Percentiles rank a stretch among this genome's conserved stretches.
Conservation (phyloP, 176 grass and related monocot genomes). For the Hordeum marinum region DNA sequence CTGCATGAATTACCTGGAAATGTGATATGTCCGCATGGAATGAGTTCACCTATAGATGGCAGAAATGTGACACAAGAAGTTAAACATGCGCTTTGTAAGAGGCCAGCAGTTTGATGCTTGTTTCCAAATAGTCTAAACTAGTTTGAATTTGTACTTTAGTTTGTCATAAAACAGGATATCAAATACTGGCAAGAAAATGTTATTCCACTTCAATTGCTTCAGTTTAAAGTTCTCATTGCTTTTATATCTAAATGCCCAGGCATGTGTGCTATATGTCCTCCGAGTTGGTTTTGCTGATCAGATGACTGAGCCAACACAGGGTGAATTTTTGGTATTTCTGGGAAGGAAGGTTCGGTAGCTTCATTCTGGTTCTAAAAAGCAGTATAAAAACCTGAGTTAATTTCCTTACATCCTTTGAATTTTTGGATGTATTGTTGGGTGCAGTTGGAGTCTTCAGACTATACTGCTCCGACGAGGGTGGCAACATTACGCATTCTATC, state of each 20-base stretch:
- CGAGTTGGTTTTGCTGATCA: constrained; percentile 92
- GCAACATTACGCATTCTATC: constrained; percentile 80
- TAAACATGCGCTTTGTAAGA: background rate
- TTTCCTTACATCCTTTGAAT: background rate
- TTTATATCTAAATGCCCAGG: constrained; percentile 50
- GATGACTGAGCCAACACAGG: constrained; percentile 80
- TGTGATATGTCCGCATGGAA: background rate
- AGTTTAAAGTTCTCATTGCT: constrained; percentile 36
- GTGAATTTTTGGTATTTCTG: constrained; percentile 82
- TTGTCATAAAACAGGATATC: constrained; percentile 5
- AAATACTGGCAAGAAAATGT: constrained; percentile 1
- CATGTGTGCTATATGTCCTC: constrained; percentile 90
- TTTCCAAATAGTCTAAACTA: background rate
- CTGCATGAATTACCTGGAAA: background rate
- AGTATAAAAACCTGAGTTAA: constrained; percentile 2
- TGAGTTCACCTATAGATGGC: background rate
- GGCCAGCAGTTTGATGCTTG: background rate
- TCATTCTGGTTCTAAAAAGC: constrained; percentile 20
- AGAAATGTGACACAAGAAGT: background rate
- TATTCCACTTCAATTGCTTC: background rate
- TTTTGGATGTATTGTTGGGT: constrained; percentile 7
- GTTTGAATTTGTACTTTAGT: constrained; percentile 8
- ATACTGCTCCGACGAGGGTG: constrained; percentile 62
- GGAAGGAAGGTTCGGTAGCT: constrained; percentile 71
- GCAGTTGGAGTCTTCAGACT: constrained; percentile 89